Evolutionary conservation across 2,329 filamentous ascomycete species (phyloP).

Genomic region (Cercospora zeina): DNA sequence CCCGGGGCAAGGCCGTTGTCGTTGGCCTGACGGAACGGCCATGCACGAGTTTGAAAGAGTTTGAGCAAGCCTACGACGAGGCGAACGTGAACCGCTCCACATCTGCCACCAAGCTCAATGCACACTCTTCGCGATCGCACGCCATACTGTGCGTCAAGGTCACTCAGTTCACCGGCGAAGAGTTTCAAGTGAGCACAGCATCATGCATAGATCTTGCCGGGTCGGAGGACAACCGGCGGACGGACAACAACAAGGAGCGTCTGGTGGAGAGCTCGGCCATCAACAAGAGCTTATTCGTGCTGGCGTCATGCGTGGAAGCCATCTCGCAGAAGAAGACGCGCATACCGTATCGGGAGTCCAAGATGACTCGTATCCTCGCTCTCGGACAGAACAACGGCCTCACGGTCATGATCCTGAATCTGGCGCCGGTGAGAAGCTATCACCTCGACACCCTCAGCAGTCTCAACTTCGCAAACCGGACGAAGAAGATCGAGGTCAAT

Average conservation of each 20-base stretch:
- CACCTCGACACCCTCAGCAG: conserved; percentile 92
- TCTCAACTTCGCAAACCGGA: conserved; percentile 89
- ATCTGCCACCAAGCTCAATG: conserved; percentile 96
- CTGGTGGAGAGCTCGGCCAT: conserved; percentile 95
- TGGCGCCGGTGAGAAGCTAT: conserved; percentile 87
- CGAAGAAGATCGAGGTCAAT: conserved; percentile 92
- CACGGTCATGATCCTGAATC: conserved; percentile 94
- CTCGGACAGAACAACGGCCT: conserved; percentile 93
- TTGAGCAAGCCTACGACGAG: conserved; percentile 83
- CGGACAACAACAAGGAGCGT: conserved; percentile 88
- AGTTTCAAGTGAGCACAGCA: conserved; percentile 74
- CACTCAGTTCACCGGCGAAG: conserved; percentile 69
- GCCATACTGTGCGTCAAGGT: conserved; percentile 91
- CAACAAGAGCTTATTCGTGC: conserved; percentile 93
- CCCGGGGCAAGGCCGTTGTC: conserved; percentile 89
- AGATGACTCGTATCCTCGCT: conserved; percentile 94
- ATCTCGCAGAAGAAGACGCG: conserved; percentile 74
- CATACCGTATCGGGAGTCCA: conserved; percentile 90
- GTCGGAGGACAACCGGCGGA: conserved; percentile 91
- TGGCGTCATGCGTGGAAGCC: conserved; percentile 93
- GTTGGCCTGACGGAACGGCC: conserved; percentile 83
- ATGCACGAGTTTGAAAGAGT: conserved; percentile 81
- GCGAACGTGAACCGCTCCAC: conserved; percentile 83
- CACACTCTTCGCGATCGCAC: conserved; percentile 94
- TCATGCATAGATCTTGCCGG: conserved; percentile 94